Conservation (phyloP, 352 stramenopile species). For the Peronospora farinosa region DNA sequence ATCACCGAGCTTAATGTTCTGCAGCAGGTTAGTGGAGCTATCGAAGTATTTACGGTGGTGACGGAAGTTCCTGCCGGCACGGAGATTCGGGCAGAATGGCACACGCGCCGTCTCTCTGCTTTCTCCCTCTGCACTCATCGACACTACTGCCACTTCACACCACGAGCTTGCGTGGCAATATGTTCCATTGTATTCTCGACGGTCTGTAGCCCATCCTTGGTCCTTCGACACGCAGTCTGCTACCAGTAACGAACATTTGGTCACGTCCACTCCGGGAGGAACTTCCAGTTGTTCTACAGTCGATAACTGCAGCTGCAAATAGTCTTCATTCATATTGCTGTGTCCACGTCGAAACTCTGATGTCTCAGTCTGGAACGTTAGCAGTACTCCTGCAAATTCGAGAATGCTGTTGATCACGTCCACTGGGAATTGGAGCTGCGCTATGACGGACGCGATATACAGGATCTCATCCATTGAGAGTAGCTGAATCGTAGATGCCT, state of each 20-base stretch:
- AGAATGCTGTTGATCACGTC: conserved; percentile 46
- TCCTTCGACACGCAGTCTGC: conserved; percentile 61
- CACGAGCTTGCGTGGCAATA: conserved; percentile 60
- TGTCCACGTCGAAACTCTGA: conserved; percentile 22
- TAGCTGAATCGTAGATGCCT: conserved; percentile 12
- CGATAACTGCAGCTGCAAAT: conserved; percentile 41
- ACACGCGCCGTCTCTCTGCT: conserved; percentile 23
- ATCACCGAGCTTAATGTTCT: conserved; percentile 36
- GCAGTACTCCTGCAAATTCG: conserved; percentile 43
- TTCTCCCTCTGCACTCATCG: conserved; percentile 14
- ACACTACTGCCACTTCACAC: conserved; percentile 47
- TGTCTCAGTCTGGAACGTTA: conserved; percentile 42
- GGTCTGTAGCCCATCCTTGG: conserved; percentile 57
- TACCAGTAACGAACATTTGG: conserved; percentile 37
- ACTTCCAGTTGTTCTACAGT: conserved; percentile 28
- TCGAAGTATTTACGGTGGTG: conserved; percentile 55
- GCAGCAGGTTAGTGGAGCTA: conserved; percentile 28
- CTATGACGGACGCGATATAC: conserved; percentile 37
- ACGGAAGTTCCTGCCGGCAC: conserved; percentile 35
- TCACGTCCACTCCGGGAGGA: conserved; percentile 35
- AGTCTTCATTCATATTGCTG: conserved; percentile 53
- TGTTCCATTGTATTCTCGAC: conserved; percentile 43
- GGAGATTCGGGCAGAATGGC: conserved; percentile 45
- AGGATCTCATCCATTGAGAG: conserved; percentile 33
- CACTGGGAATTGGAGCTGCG: conserved; percentile 29